Percentiles rank a stretch among this genome's conserved stretches.
These are phyloP conservation scores for Trichophyton rubrum DNA, from an alignment of 2,329 filamentous ascomycete genomes.

Conservation along the genomic window DNA sequence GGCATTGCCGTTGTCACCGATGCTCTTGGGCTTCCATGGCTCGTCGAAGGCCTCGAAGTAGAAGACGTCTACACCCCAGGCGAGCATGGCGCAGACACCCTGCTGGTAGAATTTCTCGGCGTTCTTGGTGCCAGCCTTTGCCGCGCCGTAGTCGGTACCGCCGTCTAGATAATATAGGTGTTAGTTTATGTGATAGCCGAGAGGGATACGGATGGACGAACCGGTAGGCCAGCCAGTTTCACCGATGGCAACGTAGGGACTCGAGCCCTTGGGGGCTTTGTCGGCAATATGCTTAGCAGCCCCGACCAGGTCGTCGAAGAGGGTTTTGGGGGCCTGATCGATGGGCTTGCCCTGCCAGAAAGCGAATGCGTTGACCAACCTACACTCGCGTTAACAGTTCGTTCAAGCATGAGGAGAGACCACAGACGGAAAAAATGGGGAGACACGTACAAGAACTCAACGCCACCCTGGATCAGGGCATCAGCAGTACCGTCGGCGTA, in stretches of 20 bases:
- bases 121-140: slow-evolving; percentile 47
- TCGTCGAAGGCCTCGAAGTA: slow-evolving; percentile 65
- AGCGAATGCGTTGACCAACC: slow-evolving; percentile 55
- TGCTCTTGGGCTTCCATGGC: slow-evolving; percentile 53
- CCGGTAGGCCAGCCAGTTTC: slow-evolving; percentile 57
- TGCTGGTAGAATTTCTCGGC: slow-evolving; percentile 49
- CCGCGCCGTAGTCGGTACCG: slow-evolving; percentile 49
- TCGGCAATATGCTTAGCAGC: slow-evolving; percentile 51
- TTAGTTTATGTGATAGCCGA: neutral
- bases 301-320: slow-evolving; percentile 55
- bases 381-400: slow-evolving; percentile 10
- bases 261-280: slow-evolving; percentile 40
- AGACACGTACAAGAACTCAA: slow-evolving; percentile 43
- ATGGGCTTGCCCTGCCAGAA: slow-evolving; percentile 57
- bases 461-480: slow-evolving; percentile 46
- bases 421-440: neutral
- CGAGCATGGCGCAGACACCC: slow-evolving; percentile 51
- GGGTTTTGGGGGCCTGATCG: slow-evolving; percentile 47
- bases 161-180: slow-evolving; percentile 23
- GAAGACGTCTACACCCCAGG: slow-evolving; percentile 57
- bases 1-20: slow-evolving; percentile 49
- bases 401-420: neutral
- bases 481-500: slow-evolving; percentile 56
- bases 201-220: slow-evolving; percentile 13
- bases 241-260: slow-evolving; percentile 55